Conservation (phyloP, 345 rosid genomes). For the Crucihimalaya himalaica region DNA sequence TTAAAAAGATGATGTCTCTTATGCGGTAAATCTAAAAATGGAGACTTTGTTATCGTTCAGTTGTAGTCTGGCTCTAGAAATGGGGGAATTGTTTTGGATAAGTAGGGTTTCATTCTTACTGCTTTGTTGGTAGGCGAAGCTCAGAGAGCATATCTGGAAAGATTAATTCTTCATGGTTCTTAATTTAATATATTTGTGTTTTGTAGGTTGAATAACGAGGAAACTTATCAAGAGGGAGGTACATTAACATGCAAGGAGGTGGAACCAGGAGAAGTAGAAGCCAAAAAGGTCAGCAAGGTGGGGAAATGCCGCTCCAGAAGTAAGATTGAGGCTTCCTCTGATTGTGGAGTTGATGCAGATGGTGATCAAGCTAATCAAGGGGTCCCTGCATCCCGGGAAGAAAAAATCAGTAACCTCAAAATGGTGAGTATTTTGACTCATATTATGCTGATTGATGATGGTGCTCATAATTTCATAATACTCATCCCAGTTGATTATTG, state of each 20-base stretch:
- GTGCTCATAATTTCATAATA: background rate
- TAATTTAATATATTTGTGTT: background rate
- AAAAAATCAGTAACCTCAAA: constrained; percentile 96
- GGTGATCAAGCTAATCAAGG: constrained; percentile 74
- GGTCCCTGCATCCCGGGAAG: constrained; percentile 73
- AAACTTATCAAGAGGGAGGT: constrained; percentile 60
- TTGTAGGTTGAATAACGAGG: constrained; percentile 57
- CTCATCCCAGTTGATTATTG: background rate
- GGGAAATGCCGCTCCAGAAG: constrained; percentile 74
- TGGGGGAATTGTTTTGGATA: background rate
- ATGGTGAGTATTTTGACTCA: constrained; percentile 56
- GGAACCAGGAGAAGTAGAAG: constrained; percentile 61
- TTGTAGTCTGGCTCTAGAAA: background rate
- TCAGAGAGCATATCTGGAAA: background rate
- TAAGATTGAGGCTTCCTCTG: constrained; percentile 63
- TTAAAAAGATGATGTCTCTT: background rate
- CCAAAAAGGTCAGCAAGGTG: constrained; percentile 52
- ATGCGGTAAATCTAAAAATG: background rate
- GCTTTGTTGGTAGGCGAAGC: background rate
- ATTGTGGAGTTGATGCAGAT: constrained; percentile 76
- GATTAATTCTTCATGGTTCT: background rate
- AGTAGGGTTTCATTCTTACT: constrained; percentile 2
- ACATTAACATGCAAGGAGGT: constrained; percentile 49
- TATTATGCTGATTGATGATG: background rate
- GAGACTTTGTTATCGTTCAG: constrained; percentile 2